Percentiles rank a stretch among this genome's conserved stretches.
Evolutionary conservation across 495 filamentous ascomycete genomes (phyloP).

Genomic region (Aeminium ludgeri): DNA sequence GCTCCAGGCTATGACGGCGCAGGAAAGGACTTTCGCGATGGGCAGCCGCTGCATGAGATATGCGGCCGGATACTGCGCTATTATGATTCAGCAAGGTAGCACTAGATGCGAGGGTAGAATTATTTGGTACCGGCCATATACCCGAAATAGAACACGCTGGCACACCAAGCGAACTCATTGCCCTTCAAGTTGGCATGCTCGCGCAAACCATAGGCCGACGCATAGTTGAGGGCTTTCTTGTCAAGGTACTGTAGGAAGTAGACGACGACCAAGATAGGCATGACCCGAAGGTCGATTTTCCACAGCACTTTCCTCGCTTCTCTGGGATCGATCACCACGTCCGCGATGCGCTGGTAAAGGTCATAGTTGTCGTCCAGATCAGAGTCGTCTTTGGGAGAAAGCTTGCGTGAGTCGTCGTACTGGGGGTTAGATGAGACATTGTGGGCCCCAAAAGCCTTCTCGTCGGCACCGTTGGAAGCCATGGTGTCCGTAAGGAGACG

Average conservation of each 20-base stretch:
- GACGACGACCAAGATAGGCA: constrained; percentile 39
- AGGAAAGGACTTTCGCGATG: constrained; percentile 33
- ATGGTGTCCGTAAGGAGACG: too few species aligned
- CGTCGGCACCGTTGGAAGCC: too few species aligned
- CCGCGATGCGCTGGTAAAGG: constrained; percentile 28
- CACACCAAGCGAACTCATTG: constrained; percentile 43
- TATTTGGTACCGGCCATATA: constrained; percentile 27
- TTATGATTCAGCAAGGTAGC: not conserved
- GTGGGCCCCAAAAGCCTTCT: too few species aligned
- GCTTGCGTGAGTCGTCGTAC: constrained; percentile 4
- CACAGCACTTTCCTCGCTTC: constrained; percentile 35
- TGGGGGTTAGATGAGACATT: not conserved
- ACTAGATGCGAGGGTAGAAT: too few species aligned
- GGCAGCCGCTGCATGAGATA: constrained; percentile 37
- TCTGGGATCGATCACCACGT: constrained; percentile 23
- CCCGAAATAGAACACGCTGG: constrained; percentile 42
- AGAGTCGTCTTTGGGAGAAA: constrained; percentile 7
- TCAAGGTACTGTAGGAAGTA: constrained; percentile 43
- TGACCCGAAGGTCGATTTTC: constrained; percentile 37
- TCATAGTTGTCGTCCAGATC: constrained; percentile 33
- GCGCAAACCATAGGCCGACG: constrained; percentile 41
- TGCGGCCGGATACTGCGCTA: constrained; percentile 36
- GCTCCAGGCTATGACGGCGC: constrained; percentile 33
- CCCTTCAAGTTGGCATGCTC: constrained; percentile 34
- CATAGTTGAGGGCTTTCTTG: constrained; percentile 44